These are phyloP conservation scores for Rosa multiflora DNA, from an alignment of 306 rosid species.

Conservation along the genomic window DNA sequence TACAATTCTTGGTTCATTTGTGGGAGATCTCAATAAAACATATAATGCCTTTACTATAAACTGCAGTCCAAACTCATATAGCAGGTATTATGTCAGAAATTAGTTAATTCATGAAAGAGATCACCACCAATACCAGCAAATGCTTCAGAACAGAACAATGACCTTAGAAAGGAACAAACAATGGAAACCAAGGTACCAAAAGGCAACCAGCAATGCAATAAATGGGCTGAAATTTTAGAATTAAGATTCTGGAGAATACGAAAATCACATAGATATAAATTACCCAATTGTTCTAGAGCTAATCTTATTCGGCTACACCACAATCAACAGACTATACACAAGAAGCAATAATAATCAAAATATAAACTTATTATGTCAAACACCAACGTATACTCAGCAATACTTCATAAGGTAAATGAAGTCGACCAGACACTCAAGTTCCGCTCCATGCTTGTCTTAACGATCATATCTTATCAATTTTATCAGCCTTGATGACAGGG, in stretches of 20 bases:
- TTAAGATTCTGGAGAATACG: background rate
- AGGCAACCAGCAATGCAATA: background rate
- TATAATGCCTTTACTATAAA: background rate
- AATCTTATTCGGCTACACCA: constrained; percentile 5
- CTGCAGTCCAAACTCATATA: background rate
- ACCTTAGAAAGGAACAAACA: background rate
- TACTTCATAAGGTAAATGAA: background rate
- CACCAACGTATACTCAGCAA: constrained; percentile 6
- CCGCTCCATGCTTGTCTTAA: background rate
- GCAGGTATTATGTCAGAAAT: background rate
- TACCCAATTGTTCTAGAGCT: background rate
- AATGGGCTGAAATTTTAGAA: background rate
- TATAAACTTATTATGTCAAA: background rate
- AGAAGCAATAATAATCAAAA: constrained; percentile 1
- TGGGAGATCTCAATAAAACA: background rate
- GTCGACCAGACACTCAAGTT: background rate
- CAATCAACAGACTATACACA: constrained; percentile 19
- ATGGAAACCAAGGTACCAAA: background rate
- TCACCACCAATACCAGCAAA: background rate
- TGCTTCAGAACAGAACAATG: background rate
- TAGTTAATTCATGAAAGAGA: background rate
- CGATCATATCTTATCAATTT: constrained; percentile 27
- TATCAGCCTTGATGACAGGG: constrained; percentile 28
- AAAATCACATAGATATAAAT: constrained; percentile 2
- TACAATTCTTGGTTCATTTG: background rate